Base-by-base conservation (phyloP, 1,139 yeast genomes). In the Pichia norvegensis region DNA sequence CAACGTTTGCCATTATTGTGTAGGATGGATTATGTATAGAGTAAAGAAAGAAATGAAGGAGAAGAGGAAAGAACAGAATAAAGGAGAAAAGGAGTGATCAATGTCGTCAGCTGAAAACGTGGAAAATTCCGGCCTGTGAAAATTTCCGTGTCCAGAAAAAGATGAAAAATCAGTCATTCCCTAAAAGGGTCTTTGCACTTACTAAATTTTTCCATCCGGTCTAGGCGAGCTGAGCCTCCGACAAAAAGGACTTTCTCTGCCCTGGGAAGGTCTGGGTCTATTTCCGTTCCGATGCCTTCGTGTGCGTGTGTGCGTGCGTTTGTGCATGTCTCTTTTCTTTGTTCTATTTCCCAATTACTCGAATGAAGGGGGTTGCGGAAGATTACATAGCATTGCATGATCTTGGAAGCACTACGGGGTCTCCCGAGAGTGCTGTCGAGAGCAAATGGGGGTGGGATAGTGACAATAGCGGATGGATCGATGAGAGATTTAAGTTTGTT, bases 1-100 rank as follows among this genome's bases (percentile, higher is more conserved):
- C 85, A 10, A 50, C 42, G 37, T 48, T 50, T 10, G 46, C 31
- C 52, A 49, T 51, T 19, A 11, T 22, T 22, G 17, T 4, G 16
- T 6, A 16, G 11, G 20, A 16, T 20, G 13, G 9, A 11, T 14
- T 9, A 22, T 23, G 25, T 16, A 11, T 8, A 17, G 5, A 29
- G 27, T 14, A 33, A 25, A 20, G 23, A 11, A 22, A 29, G 17
- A 23, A 31, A 17, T 20, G 25, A 25, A 9, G 20, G 14, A 31
- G 20, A 22, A 36, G n/a, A 16, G 14, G 14, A n/a, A 21, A 20
- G 17, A 14, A 29, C 5, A 16, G 23, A 11, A 5, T 13, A 17
- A 33, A 17, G 10, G 36, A 19, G 23, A 27, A 35, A 19, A 27
- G 35, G 6, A 8, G 20, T 27, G 13, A 17, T 38, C 27, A 37